Evolutionary conservation across 768 basidiomycete genomes (phyloP), one percentile per base, ranked within the genome.

Genomic region (Pisolithus microcarpus): DNA sequence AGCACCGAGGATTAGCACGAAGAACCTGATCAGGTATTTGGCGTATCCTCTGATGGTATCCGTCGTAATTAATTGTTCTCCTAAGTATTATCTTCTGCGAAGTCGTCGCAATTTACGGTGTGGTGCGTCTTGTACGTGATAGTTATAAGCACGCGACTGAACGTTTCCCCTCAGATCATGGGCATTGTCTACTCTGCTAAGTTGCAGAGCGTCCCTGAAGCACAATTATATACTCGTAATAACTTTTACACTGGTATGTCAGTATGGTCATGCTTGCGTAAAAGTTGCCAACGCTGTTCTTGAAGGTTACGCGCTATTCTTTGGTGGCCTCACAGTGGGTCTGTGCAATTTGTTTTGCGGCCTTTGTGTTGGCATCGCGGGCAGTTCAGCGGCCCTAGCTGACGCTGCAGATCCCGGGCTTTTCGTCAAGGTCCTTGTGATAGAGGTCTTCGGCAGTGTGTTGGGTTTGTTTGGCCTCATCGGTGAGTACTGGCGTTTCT

Each of bases 41-140:
- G 37, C 26, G 4, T 10, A 10, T 13, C 26, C 8, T 23, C 10
- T 30, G 16, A 13, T 11, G 6, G n/a, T 34, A 21, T 44, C 3
- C 16, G 18, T 28, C 24, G 26, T 48, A n/a, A 34, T 39, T 7
- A 47, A 30, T 39, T 23, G 42, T 30, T 36, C 16, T 38, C 16
- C 16, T 7, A 7, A 97, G 95, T 58, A 92, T 98, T 74, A 97
- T 99, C 63, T 97, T 98, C 77, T 97, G 95, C 69, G 95, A 98
- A 74, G 96, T 97, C 63, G 94, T 99, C 26, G 96, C 95, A 52
- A 98, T 99, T 63, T 98, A 98, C 72, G 96, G 89, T 51, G 90
- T 91, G 48, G 91, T 93, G 70, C 53, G 87, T 76, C 16, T 5
- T 43, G 9, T 10, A 9, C 43, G 26, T 10, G 11, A 10, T 11